Evolutionary conservation across 2,329 filamentous ascomycete species (phyloP), one percentile per base, ranked within the genome.

Genomic region (Proliferodiscus dingleyae): DNA sequence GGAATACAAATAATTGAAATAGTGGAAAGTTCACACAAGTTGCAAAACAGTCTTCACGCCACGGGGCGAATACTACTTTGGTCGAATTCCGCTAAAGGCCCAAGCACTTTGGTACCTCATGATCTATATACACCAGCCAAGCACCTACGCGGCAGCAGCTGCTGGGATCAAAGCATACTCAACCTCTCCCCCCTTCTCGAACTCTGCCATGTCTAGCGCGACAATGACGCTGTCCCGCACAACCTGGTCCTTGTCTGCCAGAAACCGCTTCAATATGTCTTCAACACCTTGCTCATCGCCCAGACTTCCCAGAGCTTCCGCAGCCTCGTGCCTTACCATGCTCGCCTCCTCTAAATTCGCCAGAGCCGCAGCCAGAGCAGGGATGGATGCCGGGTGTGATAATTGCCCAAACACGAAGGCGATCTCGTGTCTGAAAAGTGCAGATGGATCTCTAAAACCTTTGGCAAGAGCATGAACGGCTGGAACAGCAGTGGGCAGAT

Each of bases 331-430:
- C 46, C 93, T 83, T 46, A 98, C 93, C 93, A 98, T 98, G 61
- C 90, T 89, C 19, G 81, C 85, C 70, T 98, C 93, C 45, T 87
- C 74, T 39, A 78, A 71, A 65, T 98, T 77, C 59, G 85, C 85
- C 48, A 98, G 73, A 1, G 87, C 82, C 41, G 79, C 80, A 13
- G 85, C 85, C 47, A 98, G 78, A 49, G 88, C 88, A 3, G 93
- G 90, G 56, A 98, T 96, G 1, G 89, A 95, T n/a, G 91, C 91
- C 1, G 93, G 93, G 63, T 98, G 93, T 45, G 87, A 89, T 42
- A 98, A 75, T 67, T 98, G 93, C 45, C 93, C 93, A 58, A 98
- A 98, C 11, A 98, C 93, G 65, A 98, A 98, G 11, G 93, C 93
- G 55, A 98, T 89, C 66, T 98, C 93, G 70, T 98, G 93, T 56